These are phyloP conservation scores for Candida tallmaniae DNA, from an alignment of 805 yeast genomes.

Conservation along the genomic window DNA sequence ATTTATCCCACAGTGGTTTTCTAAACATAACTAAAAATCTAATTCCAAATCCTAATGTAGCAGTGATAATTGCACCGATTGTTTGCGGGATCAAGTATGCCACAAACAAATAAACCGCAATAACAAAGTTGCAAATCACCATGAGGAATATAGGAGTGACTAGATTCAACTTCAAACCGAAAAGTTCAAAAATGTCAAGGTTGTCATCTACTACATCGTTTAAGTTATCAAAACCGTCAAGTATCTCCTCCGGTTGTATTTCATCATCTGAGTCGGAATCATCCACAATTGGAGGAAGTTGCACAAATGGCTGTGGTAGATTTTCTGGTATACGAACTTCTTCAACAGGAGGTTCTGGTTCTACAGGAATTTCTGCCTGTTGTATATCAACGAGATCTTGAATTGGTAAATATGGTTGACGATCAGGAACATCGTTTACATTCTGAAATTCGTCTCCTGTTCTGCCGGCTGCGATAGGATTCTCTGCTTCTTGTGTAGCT, in stretches of 20 bases:
- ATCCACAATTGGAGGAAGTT: not conserved
- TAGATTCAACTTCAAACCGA: conserved; percentile 32
- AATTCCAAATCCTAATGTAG: not conserved
- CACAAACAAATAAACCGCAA: conserved; percentile 34
- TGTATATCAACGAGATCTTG: not conserved
- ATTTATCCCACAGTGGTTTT: not conserved
- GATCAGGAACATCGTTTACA: not conserved
- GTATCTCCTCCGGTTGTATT: not conserved
- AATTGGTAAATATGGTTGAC: not conserved
- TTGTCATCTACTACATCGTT: too few relatives aligned
- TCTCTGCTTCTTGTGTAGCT: not conserved
- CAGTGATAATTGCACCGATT: conserved; percentile 29
- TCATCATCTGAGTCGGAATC: not conserved
- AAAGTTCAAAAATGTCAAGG: conserved; percentile 27
- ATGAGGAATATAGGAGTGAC: conserved; percentile 33
- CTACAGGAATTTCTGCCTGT: not conserved
- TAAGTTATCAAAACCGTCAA: conserved; percentile 6
- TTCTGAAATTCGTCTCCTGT: not conserved
- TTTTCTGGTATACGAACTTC: not conserved
- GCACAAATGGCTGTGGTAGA: not conserved
- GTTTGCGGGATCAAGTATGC: conserved; percentile 47
- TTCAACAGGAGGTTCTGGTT: not conserved
- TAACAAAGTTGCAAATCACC: conserved; percentile 26
- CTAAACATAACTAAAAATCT: not conserved
- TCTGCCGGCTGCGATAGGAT: not conserved